These are phyloP conservation scores for Solanum commersonii DNA, from an alignment of 257 asterid genomes.

Conservation along the genomic window DNA sequence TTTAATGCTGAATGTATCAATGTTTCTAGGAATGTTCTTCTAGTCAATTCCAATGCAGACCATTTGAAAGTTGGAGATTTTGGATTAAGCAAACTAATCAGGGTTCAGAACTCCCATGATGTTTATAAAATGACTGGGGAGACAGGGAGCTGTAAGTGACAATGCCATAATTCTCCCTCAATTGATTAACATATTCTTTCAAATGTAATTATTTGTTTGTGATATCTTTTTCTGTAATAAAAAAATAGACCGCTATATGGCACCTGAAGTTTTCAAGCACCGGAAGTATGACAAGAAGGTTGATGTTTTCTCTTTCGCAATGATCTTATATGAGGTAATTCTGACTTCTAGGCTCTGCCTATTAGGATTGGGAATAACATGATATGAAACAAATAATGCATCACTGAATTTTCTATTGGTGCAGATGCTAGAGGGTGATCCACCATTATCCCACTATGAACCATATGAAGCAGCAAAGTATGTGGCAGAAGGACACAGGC, in stretches of 20 bases:
- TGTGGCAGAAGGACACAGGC: slow-evolving; percentile 91
- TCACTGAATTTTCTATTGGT: not conserved
- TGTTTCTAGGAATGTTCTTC: slow-evolving; percentile 83
- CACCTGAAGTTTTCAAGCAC: slow-evolving; percentile 99
- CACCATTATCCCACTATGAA: slow-evolving; percentile 70
- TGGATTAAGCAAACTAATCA: slow-evolving; percentile 88
- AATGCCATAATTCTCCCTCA: not conserved
- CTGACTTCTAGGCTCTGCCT: not conserved
- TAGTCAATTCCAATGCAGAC: slow-evolving; percentile 83
- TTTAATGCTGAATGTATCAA: slow-evolving; percentile 7
- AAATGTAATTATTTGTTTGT: not conserved
- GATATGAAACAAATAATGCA: not conserved
- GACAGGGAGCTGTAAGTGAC: slow-evolving; percentile 94
- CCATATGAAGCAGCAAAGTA: slow-evolving; percentile 91
- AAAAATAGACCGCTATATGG: slow-evolving; percentile 86
- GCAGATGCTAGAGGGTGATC: slow-evolving; percentile 99
- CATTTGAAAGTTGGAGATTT: slow-evolving; percentile 98
- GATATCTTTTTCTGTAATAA: not conserved
- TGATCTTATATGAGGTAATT: slow-evolving; percentile 89
- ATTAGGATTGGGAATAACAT: slow-evolving; percentile 5
- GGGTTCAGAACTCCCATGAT: slow-evolving; percentile 84
- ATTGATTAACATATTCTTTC: not conserved
- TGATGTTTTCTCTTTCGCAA: slow-evolving; percentile 93
- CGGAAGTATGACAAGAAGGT: slow-evolving; percentile 93
- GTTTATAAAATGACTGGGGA: slow-evolving; percentile 98